Evolutionary conservation across 257 asterid species (phyloP).

Genomic region (Gentiana dahurica): DNA sequence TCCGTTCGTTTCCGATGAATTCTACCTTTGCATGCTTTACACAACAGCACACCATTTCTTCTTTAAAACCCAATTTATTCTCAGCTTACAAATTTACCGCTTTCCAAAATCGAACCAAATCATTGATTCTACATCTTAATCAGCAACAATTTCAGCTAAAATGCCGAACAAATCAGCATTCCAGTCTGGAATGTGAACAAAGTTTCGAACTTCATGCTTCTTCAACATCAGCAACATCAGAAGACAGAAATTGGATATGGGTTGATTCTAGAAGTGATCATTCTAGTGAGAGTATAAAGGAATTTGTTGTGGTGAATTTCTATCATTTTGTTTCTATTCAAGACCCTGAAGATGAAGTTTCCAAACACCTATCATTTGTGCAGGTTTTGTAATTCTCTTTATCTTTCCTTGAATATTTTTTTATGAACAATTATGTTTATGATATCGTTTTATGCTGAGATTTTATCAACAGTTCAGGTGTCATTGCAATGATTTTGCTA

Average conservation of each 20-base stretch:
- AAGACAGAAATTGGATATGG: conserved; percentile 25
- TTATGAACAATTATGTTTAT: neutral
- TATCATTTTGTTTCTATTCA: conserved; percentile 53
- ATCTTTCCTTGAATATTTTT: neutral
- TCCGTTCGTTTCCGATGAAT: conserved; percentile 2
- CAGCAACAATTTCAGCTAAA: conserved; percentile 6
- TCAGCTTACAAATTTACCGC: conserved; percentile 4
- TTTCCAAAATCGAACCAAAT: conserved; percentile 16
- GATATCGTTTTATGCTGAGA: neutral
- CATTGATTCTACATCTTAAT: conserved; percentile 8
- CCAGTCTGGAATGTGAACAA: conserved; percentile 15
- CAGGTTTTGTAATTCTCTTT: conserved; percentile 31
- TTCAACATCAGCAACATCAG: conserved; percentile 21
- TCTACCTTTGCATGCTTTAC: conserved; percentile 5
- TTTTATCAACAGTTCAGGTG: neutral
- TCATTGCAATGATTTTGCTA: too few relatives aligned
- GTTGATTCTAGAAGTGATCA: conserved; percentile 21
- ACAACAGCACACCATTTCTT: conserved; percentile 7
- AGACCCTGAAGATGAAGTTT: conserved; percentile 58
- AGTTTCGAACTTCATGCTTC: conserved; percentile 29
- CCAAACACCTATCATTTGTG: conserved; percentile 73
- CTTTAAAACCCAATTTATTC: conserved; percentile 4
- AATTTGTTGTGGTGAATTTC: conserved; percentile 75
- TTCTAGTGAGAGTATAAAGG: conserved; percentile 32
- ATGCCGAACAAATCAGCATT: conserved; percentile 3